These are phyloP conservation scores for Pichia terricola DNA, from an alignment of 1,139 yeast genomes.

Conservation along the genomic window DNA sequence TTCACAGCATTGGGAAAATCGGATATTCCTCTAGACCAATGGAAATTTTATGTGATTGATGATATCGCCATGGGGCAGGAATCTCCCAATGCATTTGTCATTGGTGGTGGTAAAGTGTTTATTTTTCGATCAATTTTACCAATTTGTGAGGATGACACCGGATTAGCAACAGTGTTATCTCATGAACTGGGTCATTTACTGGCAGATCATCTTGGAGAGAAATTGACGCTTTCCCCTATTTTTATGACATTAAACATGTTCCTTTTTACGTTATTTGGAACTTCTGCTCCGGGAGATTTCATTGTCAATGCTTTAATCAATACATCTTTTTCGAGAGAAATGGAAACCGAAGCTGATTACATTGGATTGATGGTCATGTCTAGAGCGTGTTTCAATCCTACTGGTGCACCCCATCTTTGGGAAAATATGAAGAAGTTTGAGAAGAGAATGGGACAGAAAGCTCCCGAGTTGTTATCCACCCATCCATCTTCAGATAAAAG, in stretches of 20 bases:
- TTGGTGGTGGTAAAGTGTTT: constrained; percentile 94
- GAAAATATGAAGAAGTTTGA: constrained; percentile 65
- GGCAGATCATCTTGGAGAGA: constrained; percentile 86
- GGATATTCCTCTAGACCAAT: constrained; percentile 35
- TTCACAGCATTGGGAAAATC: constrained; percentile 17
- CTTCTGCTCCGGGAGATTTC: constrained; percentile 41
- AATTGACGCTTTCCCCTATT: constrained; percentile 55
- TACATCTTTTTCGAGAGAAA: constrained; percentile 80
- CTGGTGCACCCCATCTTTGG: constrained; percentile 73
- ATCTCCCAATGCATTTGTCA: constrained; percentile 92
- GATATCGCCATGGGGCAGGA: constrained; percentile 36
- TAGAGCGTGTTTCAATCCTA: constrained; percentile 74
- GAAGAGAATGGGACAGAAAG: constrained; percentile 27
- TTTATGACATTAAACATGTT: constrained; percentile 43
- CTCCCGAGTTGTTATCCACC: constrained; percentile 65
- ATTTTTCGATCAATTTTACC: constrained; percentile 74
- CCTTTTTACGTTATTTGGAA: constrained; percentile 44
- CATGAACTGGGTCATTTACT: constrained; percentile 93
- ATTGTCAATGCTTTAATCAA: constrained; percentile 52
- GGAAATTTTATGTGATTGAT: constrained; percentile 78
- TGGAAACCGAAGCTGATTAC: constrained; percentile 94
- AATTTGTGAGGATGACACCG: constrained; percentile 74
- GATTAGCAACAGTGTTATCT: constrained; percentile 84
- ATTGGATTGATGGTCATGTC: constrained; percentile 92
- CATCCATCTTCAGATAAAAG: constrained; percentile 83